Conservation (phyloP, 129 eudicot species). For the Flaveria bidentis region DNA sequence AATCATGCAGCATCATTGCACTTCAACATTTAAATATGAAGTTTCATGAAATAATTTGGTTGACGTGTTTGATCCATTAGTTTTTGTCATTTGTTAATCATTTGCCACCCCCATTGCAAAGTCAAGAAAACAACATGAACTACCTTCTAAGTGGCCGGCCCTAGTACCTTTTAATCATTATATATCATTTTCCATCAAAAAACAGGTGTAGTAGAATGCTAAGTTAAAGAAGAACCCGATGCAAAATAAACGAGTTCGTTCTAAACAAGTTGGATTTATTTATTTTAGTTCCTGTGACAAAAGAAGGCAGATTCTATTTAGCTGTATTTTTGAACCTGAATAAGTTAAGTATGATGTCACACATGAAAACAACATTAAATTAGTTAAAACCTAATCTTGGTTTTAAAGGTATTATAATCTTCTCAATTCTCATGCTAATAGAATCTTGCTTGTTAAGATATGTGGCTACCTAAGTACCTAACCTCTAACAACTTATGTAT, state of each 20-base stretch:
- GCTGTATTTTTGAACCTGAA: background rate
- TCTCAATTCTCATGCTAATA: conserved; percentile 29
- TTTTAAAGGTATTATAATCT: background rate
- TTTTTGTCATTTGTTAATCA: conserved; percentile 27
- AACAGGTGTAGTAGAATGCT: conserved; percentile 8
- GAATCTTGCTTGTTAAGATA: conserved; percentile 28
- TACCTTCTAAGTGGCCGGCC: conserved; percentile 18
- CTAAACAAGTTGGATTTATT: background rate
- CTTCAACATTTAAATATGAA: background rate
- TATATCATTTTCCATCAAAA: background rate
- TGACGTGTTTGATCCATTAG: conserved; percentile 8
- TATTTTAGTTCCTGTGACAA: background rate
- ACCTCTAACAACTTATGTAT: conserved; percentile 23
- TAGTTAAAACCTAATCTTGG: conserved; percentile 8
- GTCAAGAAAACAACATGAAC: conserved; percentile 19
- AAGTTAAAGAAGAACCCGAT: background rate
- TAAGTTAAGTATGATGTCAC: background rate
- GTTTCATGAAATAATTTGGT: conserved; percentile 12
- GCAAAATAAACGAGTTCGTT: background rate
- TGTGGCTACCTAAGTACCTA: conserved; percentile 26
- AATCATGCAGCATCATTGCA: background rate
- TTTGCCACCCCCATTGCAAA: conserved; percentile 15
- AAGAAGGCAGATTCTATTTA: background rate
- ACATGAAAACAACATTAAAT: background rate
- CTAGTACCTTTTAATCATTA: conserved; percentile 17